A percentile compares a stretch with the other conserved stretches of the same genome.
phyloP scores from a whole-genome alignment of 2,329 filamentous ascomycete species.

The Teratosphaeria nubilosa region DNA sequence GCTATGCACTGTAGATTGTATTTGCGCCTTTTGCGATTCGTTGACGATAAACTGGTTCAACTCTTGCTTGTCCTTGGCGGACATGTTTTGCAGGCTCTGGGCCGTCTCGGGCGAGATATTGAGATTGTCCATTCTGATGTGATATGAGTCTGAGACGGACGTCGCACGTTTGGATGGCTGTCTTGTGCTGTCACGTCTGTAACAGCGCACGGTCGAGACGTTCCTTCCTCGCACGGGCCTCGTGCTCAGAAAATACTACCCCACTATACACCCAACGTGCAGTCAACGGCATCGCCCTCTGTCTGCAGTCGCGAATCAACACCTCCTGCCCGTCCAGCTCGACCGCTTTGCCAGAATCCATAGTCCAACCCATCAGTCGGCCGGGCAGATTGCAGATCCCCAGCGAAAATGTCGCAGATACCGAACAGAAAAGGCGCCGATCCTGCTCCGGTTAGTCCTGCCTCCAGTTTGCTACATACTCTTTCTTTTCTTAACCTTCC shows the following conservation, averaged over 20 bases:
- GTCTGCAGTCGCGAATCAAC: background rate
- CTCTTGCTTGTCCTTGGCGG: constrained; percentile 42
- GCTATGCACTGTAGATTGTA: constrained; percentile 37
- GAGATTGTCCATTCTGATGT: constrained; percentile 17
- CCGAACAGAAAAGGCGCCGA: constrained; percentile 6
- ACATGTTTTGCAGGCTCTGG: constrained; percentile 18
- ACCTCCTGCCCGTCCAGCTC: background rate
- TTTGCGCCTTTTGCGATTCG: constrained; percentile 59
- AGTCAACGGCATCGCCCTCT: background rate
- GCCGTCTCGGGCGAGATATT: constrained; percentile 18
- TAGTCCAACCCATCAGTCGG: background rate
- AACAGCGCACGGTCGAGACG: background rate
- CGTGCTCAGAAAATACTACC: background rate
- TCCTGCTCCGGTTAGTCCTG: constrained; percentile 5
- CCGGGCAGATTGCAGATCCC: background rate
- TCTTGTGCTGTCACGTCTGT: background rate
- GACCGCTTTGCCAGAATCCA: background rate
- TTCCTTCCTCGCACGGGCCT: background rate
- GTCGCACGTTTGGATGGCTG: background rate
- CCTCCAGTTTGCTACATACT: background rate
- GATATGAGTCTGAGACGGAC: background rate
- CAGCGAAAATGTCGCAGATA: constrained; percentile 5
- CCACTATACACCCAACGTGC: background rate
- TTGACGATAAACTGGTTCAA: constrained; percentile 65
- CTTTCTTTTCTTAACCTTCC: background rate